Conservation (phyloP, 2,329 filamentous ascomycete genomes). For the Alternaria brassicicola region DNA sequence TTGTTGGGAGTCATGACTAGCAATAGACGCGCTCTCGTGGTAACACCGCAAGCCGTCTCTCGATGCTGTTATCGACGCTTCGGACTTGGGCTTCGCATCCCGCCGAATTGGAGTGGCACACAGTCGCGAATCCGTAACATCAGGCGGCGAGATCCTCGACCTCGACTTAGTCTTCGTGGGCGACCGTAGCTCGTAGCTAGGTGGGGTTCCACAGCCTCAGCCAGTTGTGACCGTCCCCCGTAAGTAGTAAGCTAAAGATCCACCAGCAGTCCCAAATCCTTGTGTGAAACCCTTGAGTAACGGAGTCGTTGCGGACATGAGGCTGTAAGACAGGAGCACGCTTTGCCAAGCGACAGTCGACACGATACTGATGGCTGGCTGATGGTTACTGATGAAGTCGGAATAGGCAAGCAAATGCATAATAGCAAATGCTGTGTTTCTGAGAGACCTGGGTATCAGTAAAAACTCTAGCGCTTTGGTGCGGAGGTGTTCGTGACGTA, state of each 20-base stretch:
- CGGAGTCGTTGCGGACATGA: conserved; percentile 14
- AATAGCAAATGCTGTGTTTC: conserved; percentile 7
- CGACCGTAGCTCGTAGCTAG: not conserved
- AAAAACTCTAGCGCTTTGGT: not conserved
- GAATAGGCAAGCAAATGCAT: conserved; percentile 3
- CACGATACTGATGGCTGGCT: conserved; percentile 6
- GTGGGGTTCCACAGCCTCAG: not conserved
- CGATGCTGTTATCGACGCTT: not conserved
- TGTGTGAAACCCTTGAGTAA: conserved; percentile 6
- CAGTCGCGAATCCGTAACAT: not conserved
- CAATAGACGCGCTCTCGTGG: conserved; percentile 4
- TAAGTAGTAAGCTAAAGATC: not conserved
- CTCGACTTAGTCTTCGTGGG: not conserved
- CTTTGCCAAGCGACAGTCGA: conserved; percentile 9
- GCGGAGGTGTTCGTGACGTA: not conserved
- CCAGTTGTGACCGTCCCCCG: not conserved
- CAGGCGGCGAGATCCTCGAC: not conserved
- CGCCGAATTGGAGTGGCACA: not conserved
- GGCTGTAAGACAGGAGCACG: conserved; percentile 2
- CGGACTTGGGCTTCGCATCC: not conserved
- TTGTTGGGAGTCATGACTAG: conserved; percentile 4
- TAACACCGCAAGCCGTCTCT: not conserved
- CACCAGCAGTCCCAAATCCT: conserved; percentile 5
- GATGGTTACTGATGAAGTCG: not conserved
- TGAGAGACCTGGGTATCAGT: not conserved